Conservation (phyloP, 495 filamentous ascomycete genomes). For the Lophiostoma macrostomum region DNA sequence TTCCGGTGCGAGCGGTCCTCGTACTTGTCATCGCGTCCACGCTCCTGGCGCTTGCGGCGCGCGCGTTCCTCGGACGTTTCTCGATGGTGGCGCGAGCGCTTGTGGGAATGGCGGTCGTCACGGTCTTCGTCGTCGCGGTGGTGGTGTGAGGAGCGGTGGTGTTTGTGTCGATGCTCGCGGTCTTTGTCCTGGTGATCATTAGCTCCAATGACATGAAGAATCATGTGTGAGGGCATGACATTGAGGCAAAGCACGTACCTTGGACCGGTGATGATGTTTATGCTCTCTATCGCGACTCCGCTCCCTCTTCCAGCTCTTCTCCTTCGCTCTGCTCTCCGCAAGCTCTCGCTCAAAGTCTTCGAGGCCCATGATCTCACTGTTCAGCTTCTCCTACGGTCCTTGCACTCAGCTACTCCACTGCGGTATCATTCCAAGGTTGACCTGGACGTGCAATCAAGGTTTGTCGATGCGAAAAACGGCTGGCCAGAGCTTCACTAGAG, state of each 20-base stretch:
- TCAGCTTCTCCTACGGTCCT: neutral
- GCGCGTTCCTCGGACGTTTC: slow-evolving; percentile 36
- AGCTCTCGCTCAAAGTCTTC: slow-evolving; percentile 46
- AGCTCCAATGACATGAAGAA: neutral
- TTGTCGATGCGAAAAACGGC: too few relatives aligned
- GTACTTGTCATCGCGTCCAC: slow-evolving; percentile 38
- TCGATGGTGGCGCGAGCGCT: slow-evolving; percentile 52
- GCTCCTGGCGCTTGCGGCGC: slow-evolving; percentile 40
- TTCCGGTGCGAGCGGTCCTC: slow-evolving; percentile 29
- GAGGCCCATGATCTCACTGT: slow-evolving; percentile 34
- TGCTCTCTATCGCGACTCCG: slow-evolving; percentile 32
- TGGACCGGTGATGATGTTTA: slow-evolving; percentile 26
- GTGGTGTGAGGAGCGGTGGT: slow-evolving; percentile 49
- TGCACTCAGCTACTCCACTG: too few relatives aligned
- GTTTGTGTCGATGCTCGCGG: slow-evolving; percentile 39
- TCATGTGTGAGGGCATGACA: too few relatives aligned
- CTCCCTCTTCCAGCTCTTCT: slow-evolving; percentile 28
- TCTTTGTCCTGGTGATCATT: slow-evolving; percentile 13
- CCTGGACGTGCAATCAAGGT: too few relatives aligned
- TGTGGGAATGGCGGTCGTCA: slow-evolving; percentile 50
- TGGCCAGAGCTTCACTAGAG: neutral
- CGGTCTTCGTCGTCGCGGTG: slow-evolving; percentile 41
- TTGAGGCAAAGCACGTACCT: slow-evolving; percentile 9
- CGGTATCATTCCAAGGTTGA: too few relatives aligned
- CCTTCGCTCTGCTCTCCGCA: slow-evolving; percentile 33